Conservation (phyloP, 1,284 basidiomycete genomes). For the Psilocybe mexicana region DNA sequence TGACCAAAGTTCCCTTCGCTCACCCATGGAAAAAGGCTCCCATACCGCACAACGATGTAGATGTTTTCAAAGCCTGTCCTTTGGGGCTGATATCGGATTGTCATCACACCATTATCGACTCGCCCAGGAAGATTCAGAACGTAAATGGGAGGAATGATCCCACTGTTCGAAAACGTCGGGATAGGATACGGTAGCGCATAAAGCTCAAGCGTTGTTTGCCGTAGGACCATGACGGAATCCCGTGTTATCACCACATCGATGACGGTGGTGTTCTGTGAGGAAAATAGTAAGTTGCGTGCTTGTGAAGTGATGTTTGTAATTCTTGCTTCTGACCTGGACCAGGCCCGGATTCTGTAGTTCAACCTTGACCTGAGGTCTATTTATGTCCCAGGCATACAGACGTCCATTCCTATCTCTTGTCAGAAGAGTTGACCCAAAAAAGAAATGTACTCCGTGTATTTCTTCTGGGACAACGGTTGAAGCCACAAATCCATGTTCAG, state of each 20-base stretch:
- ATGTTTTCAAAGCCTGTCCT: conserved; percentile 35
- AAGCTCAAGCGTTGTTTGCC: conserved; percentile 41
- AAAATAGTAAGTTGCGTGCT: neutral
- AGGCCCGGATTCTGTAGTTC: conserved; percentile 31
- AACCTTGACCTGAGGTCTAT: conserved; percentile 25
- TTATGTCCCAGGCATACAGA: conserved; percentile 32
- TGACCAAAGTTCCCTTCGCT: conserved; percentile 6
- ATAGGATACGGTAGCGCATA: conserved; percentile 24
- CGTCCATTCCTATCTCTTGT: conserved; percentile 33
- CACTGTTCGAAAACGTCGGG: conserved; percentile 2
- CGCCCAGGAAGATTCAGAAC: conserved; percentile 54
- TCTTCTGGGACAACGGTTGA: conserved; percentile 32
- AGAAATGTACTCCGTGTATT: conserved; percentile 33
- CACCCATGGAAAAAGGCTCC: conserved; percentile 59
- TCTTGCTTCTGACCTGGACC: conserved; percentile 14
- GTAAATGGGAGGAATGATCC: conserved; percentile 43
- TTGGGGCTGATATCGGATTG: conserved; percentile 24
- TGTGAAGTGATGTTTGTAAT: neutral
- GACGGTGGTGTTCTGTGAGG: conserved; percentile 30
- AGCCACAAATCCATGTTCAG: conserved; percentile 38
- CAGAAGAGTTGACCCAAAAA: conserved; percentile 38
- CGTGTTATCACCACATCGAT: conserved; percentile 41
- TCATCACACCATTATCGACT: conserved; percentile 50
- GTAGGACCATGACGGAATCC: conserved; percentile 43
- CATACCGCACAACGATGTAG: conserved; percentile 58